Conservation (phyloP, 1,139 yeast species). For the Zygotorulaspora mrakii region DNA sequence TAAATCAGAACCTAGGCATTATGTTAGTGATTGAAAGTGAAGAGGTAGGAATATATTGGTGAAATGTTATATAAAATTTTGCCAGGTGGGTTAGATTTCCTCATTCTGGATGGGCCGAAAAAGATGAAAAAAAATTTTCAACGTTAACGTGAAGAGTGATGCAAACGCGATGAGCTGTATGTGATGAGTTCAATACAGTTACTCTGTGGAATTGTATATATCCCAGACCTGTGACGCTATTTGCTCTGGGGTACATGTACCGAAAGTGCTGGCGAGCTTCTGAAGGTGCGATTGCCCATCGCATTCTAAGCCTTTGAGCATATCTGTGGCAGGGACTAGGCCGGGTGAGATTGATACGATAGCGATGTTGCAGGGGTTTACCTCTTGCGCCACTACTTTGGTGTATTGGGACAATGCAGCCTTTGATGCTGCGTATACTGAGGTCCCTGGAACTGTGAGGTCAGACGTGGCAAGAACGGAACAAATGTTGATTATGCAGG, state of each 20-base stretch:
- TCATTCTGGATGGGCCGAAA: too few relatives aligned
- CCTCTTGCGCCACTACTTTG: conserved; percentile 57
- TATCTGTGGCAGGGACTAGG: conserved; percentile 65
- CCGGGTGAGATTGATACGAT: conserved; percentile 75
- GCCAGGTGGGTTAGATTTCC: not conserved
- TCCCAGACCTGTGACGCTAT: conserved; percentile 15
- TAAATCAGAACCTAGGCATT: not conserved
- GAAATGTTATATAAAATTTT: not conserved
- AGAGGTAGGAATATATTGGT: too few relatives aligned
- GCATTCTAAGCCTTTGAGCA: conserved; percentile 42
- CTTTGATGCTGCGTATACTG: conserved; percentile 77
- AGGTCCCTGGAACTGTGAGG: conserved; percentile 51
- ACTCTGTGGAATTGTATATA: conserved; percentile 4
- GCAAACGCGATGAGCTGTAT: conserved; percentile 1
- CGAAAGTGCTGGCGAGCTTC: not conserved
- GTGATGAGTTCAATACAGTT: not conserved
- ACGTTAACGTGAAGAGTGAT: not conserved
- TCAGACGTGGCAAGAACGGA: conserved; percentile 51
- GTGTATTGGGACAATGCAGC: conserved; percentile 74
- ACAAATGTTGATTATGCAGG: conserved; percentile 58
- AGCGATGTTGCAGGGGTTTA: conserved; percentile 47
- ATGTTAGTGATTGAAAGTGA: too few relatives aligned
- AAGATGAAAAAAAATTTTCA: not conserved
- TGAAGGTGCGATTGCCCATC: conserved; percentile 13
- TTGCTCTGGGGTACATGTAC: conserved; percentile 7